Percentiles rank a stretch among this genome's conserved stretches.
Conservation (phyloP, 1,284 basidiomycete genomes). For the Ganoderma lucidum region DNA sequence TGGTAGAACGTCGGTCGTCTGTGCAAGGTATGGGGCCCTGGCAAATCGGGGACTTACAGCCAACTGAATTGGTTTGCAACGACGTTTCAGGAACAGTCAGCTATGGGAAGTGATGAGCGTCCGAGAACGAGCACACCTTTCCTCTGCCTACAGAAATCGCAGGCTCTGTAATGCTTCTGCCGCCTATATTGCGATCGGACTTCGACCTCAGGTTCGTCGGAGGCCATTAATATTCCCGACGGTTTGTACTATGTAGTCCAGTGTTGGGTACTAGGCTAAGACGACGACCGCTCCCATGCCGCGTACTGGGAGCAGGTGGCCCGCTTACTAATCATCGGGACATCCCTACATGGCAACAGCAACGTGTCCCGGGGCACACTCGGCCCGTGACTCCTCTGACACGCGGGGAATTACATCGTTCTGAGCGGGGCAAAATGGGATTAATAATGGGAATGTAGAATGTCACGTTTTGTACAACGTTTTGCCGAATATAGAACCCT, state of each 20-base stretch:
- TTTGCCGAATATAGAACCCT: too few relatives aligned
- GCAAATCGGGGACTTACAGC: constrained; percentile 15
- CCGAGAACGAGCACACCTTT: constrained; percentile 58
- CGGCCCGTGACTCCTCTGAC: too few relatives aligned
- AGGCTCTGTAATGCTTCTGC: constrained; percentile 60
- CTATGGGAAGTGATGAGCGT: too few relatives aligned
- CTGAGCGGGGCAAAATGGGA: too few relatives aligned
- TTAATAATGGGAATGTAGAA: too few relatives aligned
- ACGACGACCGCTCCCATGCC: not conserved
- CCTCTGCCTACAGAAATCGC: constrained; percentile 77
- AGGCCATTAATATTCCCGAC: not conserved
- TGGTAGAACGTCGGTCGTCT: not conserved
- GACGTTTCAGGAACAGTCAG: too few relatives aligned
- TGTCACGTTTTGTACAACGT: too few relatives aligned
- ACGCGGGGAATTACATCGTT: too few relatives aligned
- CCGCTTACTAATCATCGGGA: not conserved
- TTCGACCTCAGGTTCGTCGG: not conserved
- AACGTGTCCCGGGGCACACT: too few relatives aligned
- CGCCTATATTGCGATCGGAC: not conserved
- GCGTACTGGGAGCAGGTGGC: too few relatives aligned
- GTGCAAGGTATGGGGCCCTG: not conserved
- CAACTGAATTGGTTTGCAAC: not conserved
- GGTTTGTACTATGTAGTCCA: not conserved
- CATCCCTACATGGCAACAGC: too few relatives aligned
- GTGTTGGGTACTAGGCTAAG: not conserved